Evolutionary conservation across 2,329 filamentous ascomycete genomes (phyloP).

Genomic region (Ophiostoma triangulosporum): DNA sequence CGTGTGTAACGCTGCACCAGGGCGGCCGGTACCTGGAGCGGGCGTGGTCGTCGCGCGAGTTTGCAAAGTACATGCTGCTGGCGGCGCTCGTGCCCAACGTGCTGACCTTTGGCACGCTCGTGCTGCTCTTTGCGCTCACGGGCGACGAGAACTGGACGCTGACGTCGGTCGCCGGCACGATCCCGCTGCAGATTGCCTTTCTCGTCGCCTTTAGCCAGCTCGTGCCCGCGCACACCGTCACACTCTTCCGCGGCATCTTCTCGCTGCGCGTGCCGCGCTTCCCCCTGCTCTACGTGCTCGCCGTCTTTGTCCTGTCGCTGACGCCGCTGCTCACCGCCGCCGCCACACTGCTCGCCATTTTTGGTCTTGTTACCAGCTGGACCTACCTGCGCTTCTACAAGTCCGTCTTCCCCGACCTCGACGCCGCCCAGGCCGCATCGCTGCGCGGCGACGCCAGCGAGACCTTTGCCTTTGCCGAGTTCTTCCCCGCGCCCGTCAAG

Average conservation of each 20-base stretch:
- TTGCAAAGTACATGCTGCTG: conserved; percentile 77
- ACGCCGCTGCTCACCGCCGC: conserved; percentile 52
- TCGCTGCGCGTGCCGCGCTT: conserved; percentile 72
- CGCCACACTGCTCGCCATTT: conserved; percentile 63
- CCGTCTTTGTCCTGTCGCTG: conserved; percentile 51
- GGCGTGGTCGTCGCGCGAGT: conserved; percentile 85
- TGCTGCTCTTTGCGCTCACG: conserved; percentile 54
- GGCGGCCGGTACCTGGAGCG: conserved; percentile 90
- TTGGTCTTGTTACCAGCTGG: conserved; percentile 81
- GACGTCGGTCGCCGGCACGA: conserved; percentile 75
- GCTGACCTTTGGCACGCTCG: conserved; percentile 57
- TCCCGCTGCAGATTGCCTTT: conserved; percentile 82
- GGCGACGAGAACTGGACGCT: conserved; percentile 55
- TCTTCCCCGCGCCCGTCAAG: conserved; percentile 79
- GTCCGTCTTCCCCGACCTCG: conserved; percentile 53
- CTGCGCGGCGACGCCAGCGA: conserved; percentile 88
- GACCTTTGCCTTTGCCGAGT: conserved; percentile 89
- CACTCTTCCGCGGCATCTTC: conserved; percentile 74
- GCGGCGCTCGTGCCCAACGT: conserved; percentile 69
- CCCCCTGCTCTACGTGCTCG: conserved; percentile 59
- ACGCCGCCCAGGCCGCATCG: conserved; percentile 41
- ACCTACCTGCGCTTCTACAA: conserved; percentile 96
- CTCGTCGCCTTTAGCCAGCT: conserved; percentile 96
- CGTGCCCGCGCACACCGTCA: conserved; percentile 91
- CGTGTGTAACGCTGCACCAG: conserved; percentile 69